Base-by-base conservation (phyloP, 2,329 filamentous ascomycete genomes). In the Xenoacremonium recifei region DNA sequence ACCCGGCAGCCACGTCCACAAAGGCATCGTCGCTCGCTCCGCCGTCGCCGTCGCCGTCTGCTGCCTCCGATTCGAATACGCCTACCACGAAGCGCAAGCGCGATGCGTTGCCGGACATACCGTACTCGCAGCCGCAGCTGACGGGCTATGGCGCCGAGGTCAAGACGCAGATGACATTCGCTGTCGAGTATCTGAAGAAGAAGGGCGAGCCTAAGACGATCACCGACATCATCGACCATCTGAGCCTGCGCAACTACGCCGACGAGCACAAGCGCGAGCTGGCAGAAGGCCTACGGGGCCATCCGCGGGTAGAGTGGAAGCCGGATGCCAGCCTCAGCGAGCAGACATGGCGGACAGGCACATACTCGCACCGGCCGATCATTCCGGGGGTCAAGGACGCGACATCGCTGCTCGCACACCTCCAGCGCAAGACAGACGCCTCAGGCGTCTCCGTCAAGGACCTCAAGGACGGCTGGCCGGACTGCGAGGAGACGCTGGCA, bases 391-490 rank as follows among this genome's bases (percentile, higher is more conserved):
- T 99, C 47, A 84, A 82, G 55, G 84, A 82, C 58, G 82, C 84
- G 45, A 83, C 85, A 29, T 82, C 90, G 55, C 79, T 99, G 40
- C 80, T 95, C 40, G 80, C 79, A 41, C 86, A 89, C 61, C 79
- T 99, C 21, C 90, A 96, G 67, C 76, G 77, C 40, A 90, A 91
- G 67, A 82, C 80, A 39, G 90, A 90, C 45, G 87, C 89, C 2
- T 82, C 85, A 51, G 89, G 89, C 11, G 80, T 97, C 40, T 77
- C 77, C 27, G 89, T 97, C 49, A 90, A 89, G 64, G 90, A 96
- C 57, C 78, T 99, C 48, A 95, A 96, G 68, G 93, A 99, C 63
- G 93, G 93, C 49, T 99, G 93, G 93, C 83, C 85, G 18, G 84
- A 85, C 56, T 95, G 89, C 59, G 83, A 91, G 47, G 79, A 85